Evolutionary conservation across 495 filamentous ascomycete genomes (phyloP), one percentile per base, ranked within the genome.

Genomic region (Neurospora sp.): DNA sequence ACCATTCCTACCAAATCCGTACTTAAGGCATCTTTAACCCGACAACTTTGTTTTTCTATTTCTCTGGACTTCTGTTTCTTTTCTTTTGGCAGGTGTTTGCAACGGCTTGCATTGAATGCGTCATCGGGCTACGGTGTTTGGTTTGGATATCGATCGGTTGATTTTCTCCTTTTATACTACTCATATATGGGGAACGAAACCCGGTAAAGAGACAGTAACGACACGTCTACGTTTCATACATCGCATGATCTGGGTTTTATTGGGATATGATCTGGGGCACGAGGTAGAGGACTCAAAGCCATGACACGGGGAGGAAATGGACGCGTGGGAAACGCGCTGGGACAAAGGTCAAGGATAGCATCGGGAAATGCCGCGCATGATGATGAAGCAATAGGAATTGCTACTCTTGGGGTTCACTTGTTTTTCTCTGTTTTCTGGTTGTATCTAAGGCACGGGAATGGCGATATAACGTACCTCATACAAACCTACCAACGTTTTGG

Each of bases 181-280:
- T 68, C 59, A 73, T 72, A 70, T 72, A 77, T 78, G 75, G 74
- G 72, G 69, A 69, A 69, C 12, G 53, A 72, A 47, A 74, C 72
- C 72, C 72, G 69, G 76, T 71, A 73, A 72, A 75, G 73, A 78
- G 74, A 71, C 73, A 79, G 78, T 78, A 79, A 79, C 78, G 78
- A 79, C 53, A 65, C 27, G 53, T 31, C 7, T 65, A 65, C 6
- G 53, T 65, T 65, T 65, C 22, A 35, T 35, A 65, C 14, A 65
- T 65, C 14, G 53, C 53, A 65, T 65, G 53, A 8, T 65, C 12
- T 18, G 53, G 53, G 27, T 18, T 31, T 65, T 65, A 31, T 65
- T 37, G 53, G 53, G 53, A 35, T 65, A 65, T 16, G 53, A 65
- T 18, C 3, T 65, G 53, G 53, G 41, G 53, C 53, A 65, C 6